These are phyloP conservation scores for Populus simonii DNA, from an alignment of 345 rosid genomes.

Conservation along the genomic window DNA sequence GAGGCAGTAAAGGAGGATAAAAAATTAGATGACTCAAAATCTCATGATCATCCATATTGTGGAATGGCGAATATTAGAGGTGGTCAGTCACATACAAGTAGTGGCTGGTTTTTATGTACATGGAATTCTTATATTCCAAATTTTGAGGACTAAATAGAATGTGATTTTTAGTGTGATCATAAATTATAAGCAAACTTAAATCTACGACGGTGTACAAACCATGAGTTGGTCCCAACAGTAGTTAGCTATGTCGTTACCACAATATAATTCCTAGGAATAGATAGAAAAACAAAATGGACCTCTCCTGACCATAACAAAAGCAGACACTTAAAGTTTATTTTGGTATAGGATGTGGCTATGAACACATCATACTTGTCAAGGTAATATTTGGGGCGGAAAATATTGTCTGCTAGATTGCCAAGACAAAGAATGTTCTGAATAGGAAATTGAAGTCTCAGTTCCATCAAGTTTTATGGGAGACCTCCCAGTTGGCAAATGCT, in stretches of 20 bases:
- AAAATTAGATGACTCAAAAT: background rate
- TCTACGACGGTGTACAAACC: background rate
- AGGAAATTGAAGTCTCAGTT: no score
- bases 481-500: background rate
- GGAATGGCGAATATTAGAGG: background rate
- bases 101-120: background rate
- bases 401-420: background rate
- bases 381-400: background rate
- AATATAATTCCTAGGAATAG: background rate
- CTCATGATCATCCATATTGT: background rate
- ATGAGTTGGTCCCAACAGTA: background rate
- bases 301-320: background rate
- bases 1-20: background rate
- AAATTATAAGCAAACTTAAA: background rate
- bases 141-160: background rate
- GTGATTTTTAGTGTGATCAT: background rate
- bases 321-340: background rate
- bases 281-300: no score
- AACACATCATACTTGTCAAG: background rate
- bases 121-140: background rate
- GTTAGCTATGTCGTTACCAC: background rate
- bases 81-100: background rate
- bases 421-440: no score
- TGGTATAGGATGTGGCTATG: background rate
- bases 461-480: conserved; percentile 1